Conservation (phyloP, 2,329 filamentous ascomycete genomes). For the Dryadomyces quercus-mongolicae region DNA sequence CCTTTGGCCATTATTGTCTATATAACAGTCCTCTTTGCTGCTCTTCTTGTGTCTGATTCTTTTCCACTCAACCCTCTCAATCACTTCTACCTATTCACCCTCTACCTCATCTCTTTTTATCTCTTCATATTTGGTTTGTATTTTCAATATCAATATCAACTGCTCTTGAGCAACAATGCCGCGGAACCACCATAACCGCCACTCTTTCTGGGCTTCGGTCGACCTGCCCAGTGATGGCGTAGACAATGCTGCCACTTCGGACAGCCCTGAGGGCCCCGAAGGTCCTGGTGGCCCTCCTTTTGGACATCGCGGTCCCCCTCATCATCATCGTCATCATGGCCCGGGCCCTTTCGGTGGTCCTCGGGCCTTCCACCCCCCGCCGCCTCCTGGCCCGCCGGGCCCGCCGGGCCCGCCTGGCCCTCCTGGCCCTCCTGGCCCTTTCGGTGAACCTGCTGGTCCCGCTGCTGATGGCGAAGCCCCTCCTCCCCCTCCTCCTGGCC, state of each 20-base stretch:
- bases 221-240: slow-evolving; percentile 1
- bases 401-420: not conserved
- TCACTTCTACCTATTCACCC: not conserved
- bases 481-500: not conserved
- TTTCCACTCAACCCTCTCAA: not conserved
- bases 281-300: not conserved
- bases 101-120: not conserved
- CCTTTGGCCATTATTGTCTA: too few species aligned
- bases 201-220: not conserved
- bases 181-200: not conserved
- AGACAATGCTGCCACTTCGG: not conserved
- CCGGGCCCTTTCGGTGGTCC: not conserved
- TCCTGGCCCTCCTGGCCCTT: not conserved
- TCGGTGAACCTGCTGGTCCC: not conserved
- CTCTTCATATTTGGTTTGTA: not conserved
- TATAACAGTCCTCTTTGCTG: not conserved
- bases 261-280: not conserved
- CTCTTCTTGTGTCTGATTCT: not conserved
- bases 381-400: not conserved
- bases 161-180: not conserved
- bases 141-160: not conserved
- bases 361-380: not conserved
- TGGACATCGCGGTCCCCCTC: not conserved
- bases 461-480: not conserved
- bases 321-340: not conserved